Evolutionary conservation across 2,329 filamentous ascomycete species (phyloP), one percentile per base, ranked within the genome.

Genomic region (Diaporthe ampelina): DNA sequence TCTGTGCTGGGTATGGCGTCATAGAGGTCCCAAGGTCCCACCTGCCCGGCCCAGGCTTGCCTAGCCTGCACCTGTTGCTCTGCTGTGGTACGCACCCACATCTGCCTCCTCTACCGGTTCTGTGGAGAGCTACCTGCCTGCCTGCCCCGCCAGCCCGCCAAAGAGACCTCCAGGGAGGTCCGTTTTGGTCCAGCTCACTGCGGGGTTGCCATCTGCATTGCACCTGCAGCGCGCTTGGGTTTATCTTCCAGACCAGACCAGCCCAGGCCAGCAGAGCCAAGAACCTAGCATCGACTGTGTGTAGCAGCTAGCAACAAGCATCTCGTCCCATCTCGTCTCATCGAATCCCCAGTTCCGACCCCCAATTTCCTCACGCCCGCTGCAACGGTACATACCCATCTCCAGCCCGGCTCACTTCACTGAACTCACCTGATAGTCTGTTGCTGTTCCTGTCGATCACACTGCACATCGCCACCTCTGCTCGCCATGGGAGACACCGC

Each of bases 401-500:
- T 50, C 4, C 32, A 29, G n/a, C n/a, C n/a, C n/a, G n/a, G n/a
- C n/a, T n/a, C n/a, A n/a, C n/a, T n/a, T n/a, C n/a, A n/a, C n/a
- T n/a, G n/a, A n/a, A n/a, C n/a, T n/a, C n/a, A n/a, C n/a, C n/a
- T n/a, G n/a, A n/a, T n/a, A n/a, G 45, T 40, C 37, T 40, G 37
- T 11, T 13, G 37, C 29, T 40, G 10, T 40, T 4, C 11, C 10
- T 40, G 37, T 40, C 37, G 26, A 24, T 37, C 40, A 24, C 19
- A 40, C 48, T 37, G 32, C 35, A 32, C 35, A 48, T 48, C 24
- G 29, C 26, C 32, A 73, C 13, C 56, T 24, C 58, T 68, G 24
- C 61, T 56, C 63, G 61, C n/a, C 57, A 77, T 77, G 77, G 74
- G 76, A 65, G 80, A 81, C 70, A 81, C 82, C 40, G 81, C 84